Percentiles rank a stretch among this genome's conserved stretches.
Conservation (phyloP, 1,284 basidiomycete species). For the Entoloma clypeatum region DNA sequence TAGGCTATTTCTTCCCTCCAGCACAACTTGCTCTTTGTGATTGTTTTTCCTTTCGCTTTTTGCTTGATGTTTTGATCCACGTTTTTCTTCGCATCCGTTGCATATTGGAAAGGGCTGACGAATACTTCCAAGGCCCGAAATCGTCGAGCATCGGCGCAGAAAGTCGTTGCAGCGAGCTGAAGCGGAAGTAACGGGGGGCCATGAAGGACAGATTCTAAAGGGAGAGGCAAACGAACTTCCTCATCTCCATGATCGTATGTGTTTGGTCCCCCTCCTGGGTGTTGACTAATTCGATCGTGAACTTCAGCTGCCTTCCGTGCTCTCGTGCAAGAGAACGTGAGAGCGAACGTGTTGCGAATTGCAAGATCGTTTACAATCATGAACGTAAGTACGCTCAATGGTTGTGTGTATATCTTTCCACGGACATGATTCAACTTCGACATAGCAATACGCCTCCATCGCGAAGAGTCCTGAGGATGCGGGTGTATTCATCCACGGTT, state of each 20-base stretch:
- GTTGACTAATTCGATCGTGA: background rate
- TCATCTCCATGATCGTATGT: conserved; percentile 32
- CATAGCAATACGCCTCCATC: too few species aligned
- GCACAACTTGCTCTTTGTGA: too few species aligned
- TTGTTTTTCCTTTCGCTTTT: background rate
- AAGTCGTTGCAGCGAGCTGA: too few species aligned
- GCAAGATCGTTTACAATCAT: conserved; percentile 19
- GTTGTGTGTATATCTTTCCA: too few species aligned
- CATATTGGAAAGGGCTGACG: background rate
- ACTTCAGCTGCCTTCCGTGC: conserved; percentile 34
- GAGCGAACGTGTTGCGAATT: conserved; percentile 30
- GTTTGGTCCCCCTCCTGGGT: background rate
- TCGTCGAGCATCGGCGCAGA: conserved; percentile 28
- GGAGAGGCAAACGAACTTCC: conserved; percentile 16
- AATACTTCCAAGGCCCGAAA: conserved; percentile 22
- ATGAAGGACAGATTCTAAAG: conserved; percentile 5
- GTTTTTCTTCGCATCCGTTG: too few species aligned
- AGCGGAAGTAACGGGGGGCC: conserved; percentile 10
- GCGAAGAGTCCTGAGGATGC: too few species aligned
- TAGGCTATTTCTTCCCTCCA: too few species aligned
- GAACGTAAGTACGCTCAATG: conserved; percentile 18
- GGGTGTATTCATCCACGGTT: conserved; percentile 34
- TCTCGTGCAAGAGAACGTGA: conserved; percentile 37
- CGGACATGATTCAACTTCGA: too few species aligned
- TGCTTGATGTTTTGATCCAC: too few species aligned